Percentiles rank a stretch among this genome's conserved stretches.
These are phyloP conservation scores for Hymenoscyphus linearis DNA, from an alignment of 2,329 filamentous ascomycete species.

Conservation along the genomic window DNA sequence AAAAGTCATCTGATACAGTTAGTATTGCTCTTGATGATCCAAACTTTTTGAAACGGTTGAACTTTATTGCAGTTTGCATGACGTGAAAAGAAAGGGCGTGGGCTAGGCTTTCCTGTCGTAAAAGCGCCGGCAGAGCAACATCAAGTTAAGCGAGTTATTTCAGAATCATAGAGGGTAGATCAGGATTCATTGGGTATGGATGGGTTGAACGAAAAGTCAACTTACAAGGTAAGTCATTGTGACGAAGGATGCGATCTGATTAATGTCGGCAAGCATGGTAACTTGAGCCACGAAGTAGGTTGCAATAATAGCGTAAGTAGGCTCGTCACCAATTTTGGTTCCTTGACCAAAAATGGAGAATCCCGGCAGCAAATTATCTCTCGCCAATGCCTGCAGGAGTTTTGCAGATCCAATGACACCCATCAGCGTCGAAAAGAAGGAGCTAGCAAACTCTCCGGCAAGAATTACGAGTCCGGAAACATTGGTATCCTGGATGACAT, in stretches of 20 bases:
- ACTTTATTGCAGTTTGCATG: too few species aligned
- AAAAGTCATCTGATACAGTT: slow-evolving; percentile 65
- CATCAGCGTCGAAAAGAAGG: slow-evolving; percentile 82
- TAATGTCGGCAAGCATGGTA: slow-evolving; percentile 76
- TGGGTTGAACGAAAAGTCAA: neutral
- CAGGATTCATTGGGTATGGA: neutral
- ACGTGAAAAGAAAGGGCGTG: neutral
- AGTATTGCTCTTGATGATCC: neutral
- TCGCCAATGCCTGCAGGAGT: slow-evolving; percentile 74
- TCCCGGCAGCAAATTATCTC: slow-evolving; percentile 74
- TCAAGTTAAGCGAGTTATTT: neutral
- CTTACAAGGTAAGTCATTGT: slow-evolving; percentile 78
- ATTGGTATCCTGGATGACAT: slow-evolving; percentile 77
- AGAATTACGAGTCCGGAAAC: slow-evolving; percentile 69
- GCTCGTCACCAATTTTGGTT: slow-evolving; percentile 66
- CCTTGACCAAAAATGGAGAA: slow-evolving; percentile 70
- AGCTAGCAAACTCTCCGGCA: slow-evolving; percentile 75
- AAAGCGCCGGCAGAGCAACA: neutral
- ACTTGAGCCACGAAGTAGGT: slow-evolving; percentile 73
- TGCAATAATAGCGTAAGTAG: slow-evolving; percentile 67
- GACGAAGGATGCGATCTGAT: slow-evolving; percentile 83
- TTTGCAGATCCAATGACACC: slow-evolving; percentile 82
- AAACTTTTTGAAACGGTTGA: neutral
- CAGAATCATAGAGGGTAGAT: neutral
- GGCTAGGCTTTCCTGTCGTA: too few species aligned